Conservation (phyloP, 352 stramenopile species). For the Pythium oligandrum region DNA sequence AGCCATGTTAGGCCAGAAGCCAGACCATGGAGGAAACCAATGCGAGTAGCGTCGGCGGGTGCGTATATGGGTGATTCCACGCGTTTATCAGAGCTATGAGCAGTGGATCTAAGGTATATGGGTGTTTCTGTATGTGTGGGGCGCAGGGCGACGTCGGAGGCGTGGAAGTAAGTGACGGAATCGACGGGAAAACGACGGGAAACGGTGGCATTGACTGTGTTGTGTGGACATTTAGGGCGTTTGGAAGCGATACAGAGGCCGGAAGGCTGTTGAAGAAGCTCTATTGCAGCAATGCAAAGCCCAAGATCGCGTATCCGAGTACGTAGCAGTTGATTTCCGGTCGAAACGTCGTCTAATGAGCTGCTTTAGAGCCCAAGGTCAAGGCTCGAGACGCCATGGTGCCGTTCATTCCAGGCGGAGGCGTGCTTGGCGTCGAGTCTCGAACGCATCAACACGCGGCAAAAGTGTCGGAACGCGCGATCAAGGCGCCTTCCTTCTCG, state of each 20-base stretch:
- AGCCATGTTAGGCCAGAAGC: no score
- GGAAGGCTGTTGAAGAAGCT: constrained; percentile 70
- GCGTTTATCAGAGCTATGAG: no score
- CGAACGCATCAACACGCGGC: constrained; percentile 39
- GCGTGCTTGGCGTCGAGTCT: constrained; percentile 28
- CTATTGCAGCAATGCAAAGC: constrained; percentile 62
- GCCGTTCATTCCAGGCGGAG: constrained; percentile 72
- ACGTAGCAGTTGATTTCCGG: constrained; percentile 6
- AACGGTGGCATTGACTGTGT: not conserved
- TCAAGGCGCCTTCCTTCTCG: constrained; percentile 39
- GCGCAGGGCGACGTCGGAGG: constrained; percentile 14
- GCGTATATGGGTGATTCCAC: no score
- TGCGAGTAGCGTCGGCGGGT: no score
- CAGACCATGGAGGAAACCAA: no score
- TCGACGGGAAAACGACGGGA: not conserved
- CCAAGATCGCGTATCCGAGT: constrained; percentile 73
- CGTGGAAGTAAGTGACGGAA: constrained; percentile 32
- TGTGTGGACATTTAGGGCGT: constrained; percentile 29
- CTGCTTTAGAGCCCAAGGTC: constrained; percentile 40
- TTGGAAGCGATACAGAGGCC: constrained; percentile 71
- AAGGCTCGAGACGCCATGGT: constrained; percentile 27
- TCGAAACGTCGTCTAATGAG: no score
- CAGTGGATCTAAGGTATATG: not conserved
- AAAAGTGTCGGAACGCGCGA: constrained; percentile 61
- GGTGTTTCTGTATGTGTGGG: not conserved